Evolutionary conservation across 768 basidiomycete genomes (phyloP).

Genomic region (Galerina marginata): DNA sequence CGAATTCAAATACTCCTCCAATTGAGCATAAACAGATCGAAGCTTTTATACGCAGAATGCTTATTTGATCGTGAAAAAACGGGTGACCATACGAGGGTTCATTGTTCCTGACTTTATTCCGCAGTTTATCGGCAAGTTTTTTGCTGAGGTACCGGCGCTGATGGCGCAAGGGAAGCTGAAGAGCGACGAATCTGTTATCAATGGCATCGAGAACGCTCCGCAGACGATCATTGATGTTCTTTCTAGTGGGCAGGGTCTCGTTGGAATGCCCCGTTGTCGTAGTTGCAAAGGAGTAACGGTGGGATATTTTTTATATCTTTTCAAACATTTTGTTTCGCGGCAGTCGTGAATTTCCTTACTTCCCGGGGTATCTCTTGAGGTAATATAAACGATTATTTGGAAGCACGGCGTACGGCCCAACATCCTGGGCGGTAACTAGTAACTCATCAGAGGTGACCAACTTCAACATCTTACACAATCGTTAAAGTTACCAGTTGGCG

Average conservation of each 20-base stretch:
- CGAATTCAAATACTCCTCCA: neutral
- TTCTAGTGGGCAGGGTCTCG: neutral
- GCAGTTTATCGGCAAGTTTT: conserved; percentile 5
- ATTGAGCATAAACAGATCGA: neutral
- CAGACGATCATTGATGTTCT: conserved; percentile 3
- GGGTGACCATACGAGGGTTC: conserved; percentile 7
- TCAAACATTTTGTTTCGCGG: too few relatives aligned
- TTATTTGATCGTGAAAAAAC: conserved; percentile 6
- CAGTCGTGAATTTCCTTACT: too few relatives aligned
- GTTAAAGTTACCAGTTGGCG: too few relatives aligned
- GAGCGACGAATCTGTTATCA: neutral
- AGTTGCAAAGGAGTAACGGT: conserved; percentile 1
- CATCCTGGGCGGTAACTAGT: too few relatives aligned
- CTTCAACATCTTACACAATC: too few relatives aligned
- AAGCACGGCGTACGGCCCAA: too few relatives aligned
- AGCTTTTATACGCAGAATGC: neutral
- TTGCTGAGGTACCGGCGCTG: conserved; percentile 4
- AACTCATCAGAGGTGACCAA: too few relatives aligned
- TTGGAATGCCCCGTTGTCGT: conserved; percentile 6
- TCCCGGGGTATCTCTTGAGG: too few relatives aligned
- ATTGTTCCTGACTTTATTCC: conserved; percentile 10
- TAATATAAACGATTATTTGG: too few relatives aligned
- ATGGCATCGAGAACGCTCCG: conserved; percentile 4
- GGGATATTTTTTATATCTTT: too few relatives aligned
- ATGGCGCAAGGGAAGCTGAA: conserved; percentile 7